A percentile compares a stretch with the other conserved stretches of the same genome.
Conservation (phyloP, 768 basidiomycete genomes). For the Mycena chlorophos region DNA sequence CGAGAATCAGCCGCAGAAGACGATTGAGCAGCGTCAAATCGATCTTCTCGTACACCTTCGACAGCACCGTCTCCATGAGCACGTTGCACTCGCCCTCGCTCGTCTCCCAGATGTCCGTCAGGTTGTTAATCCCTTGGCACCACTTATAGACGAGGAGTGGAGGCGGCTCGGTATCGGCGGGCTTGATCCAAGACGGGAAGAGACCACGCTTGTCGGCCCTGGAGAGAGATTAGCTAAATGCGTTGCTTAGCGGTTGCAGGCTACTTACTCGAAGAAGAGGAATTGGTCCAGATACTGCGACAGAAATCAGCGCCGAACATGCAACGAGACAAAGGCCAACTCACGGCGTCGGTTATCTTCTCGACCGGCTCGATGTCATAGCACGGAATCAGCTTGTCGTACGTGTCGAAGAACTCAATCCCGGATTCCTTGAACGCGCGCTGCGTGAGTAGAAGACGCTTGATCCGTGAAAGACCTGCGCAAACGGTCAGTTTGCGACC, state of each 20-base stretch:
- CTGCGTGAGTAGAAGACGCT: slow-evolving; percentile 93
- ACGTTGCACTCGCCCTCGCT: slow-evolving; percentile 97
- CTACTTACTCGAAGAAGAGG: slow-evolving; percentile 85
- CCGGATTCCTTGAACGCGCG: slow-evolving; percentile 98
- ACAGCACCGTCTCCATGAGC: slow-evolving; percentile 97
- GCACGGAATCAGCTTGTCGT: slow-evolving; percentile 97
- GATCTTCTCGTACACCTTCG: slow-evolving; percentile 99
- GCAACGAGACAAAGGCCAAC: slow-evolving; percentile 28
- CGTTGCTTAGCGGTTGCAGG: not conserved
- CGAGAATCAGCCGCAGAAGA: slow-evolving; percentile 91
- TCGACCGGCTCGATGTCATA: slow-evolving; percentile 99
- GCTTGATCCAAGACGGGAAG: slow-evolving; percentile 99
- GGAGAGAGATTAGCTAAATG: slow-evolving; percentile 9
- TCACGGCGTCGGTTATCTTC: slow-evolving; percentile 97
- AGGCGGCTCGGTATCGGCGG: slow-evolving; percentile 94
- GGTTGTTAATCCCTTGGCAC: slow-evolving; percentile 99
- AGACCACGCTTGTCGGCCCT: slow-evolving; percentile 94
- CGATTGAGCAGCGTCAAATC: slow-evolving; percentile 95
- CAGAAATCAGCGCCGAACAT: slow-evolving; percentile 17
- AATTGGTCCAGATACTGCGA: slow-evolving; percentile 91
- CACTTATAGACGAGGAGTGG: slow-evolving; percentile 98
- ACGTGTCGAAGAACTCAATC: slow-evolving; percentile 96
- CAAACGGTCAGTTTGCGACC: slow-evolving; percentile 2
- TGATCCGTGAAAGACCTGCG: slow-evolving; percentile 89
- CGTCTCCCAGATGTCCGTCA: slow-evolving; percentile 98